Conservation (phyloP, 2,329 filamentous ascomycete genomes). For the Xylariaceae sp. region DNA sequence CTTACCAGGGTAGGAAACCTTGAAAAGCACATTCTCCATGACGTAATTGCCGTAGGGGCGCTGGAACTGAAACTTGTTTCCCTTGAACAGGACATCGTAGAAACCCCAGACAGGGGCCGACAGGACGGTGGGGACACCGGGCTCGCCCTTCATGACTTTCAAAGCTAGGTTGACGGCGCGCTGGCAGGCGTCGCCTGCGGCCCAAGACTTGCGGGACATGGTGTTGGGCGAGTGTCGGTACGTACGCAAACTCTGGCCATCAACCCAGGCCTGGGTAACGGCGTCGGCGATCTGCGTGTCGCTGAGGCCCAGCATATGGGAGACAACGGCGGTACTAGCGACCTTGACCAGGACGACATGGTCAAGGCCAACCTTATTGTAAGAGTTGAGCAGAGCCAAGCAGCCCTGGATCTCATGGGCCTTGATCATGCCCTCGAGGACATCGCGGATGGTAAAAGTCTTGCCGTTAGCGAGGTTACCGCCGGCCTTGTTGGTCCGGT, state of each 20-base stretch:
- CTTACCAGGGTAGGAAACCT: conserved; percentile 91
- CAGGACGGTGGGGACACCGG: conserved; percentile 85
- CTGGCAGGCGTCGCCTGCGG: conserved; percentile 95
- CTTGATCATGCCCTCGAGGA: conserved; percentile 98
- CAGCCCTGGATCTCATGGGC: conserved; percentile 98
- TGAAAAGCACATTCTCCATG: conserved; percentile 99
- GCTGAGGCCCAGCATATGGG: conserved; percentile 86
- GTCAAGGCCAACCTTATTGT: conserved; percentile 97
- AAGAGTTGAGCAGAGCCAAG: conserved; percentile 94
- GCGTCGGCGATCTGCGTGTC: conserved; percentile 92
- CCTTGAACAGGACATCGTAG: conserved; percentile 97
- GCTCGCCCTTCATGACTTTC: conserved; percentile 88
- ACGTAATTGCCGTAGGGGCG: conserved; percentile 96
- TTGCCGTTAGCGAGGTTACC: conserved; percentile 82
- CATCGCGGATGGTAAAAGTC: conserved; percentile 81
- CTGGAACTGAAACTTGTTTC: conserved; percentile 94
- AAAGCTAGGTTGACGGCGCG: conserved; percentile 86
- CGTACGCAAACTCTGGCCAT: conserved; percentile 91
- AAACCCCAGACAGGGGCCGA: conserved; percentile 95
- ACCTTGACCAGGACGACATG: conserved; percentile 98
- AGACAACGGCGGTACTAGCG: conserved; percentile 87
- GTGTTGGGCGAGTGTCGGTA: conserved; percentile 98
- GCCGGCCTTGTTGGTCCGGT: conserved; percentile 74
- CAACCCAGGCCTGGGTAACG: conserved; percentile 95
- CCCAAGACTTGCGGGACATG: conserved; percentile 99